These are phyloP conservation scores for Trifolium fragiferum DNA, from an alignment of 306 rosid species.

Conservation along the genomic window DNA sequence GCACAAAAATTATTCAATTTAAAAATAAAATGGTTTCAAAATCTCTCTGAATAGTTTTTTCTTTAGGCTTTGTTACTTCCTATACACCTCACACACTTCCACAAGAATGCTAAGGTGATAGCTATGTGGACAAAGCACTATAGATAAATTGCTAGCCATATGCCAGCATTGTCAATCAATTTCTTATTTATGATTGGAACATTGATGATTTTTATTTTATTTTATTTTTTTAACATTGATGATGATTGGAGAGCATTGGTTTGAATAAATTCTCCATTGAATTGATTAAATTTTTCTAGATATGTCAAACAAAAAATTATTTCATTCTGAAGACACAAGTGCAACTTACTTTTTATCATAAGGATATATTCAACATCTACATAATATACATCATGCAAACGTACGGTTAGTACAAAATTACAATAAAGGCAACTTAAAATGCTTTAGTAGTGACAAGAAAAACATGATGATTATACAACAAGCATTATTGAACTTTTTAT, in stretches of 20 bases:
- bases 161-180: not conserved
- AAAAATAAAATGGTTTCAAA: not conserved
- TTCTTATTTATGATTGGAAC: not conserved
- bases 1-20: too few relatives aligned
- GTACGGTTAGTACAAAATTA: not conserved
- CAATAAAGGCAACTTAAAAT: conserved; percentile 34
- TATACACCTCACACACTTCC: not conserved
- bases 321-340: conserved; percentile 1
- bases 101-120: not conserved
- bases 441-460: conserved; percentile 39
- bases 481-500: conserved; percentile 46
- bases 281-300: not conserved
- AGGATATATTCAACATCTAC: not conserved
- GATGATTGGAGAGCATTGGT: not conserved
- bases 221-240: too few relatives aligned
- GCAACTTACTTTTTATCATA: conserved; percentile 5
- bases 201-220: too few relatives aligned
- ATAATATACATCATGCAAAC: conserved; percentile 29
- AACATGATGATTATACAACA: conserved; percentile 38
- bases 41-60: not conserved
- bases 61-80: not conserved
- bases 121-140: not conserved
- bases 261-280: not conserved
- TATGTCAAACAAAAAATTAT: not conserved
- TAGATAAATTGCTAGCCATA: not conserved